Conservation (phyloP, 768 basidiomycete genomes). For the Xanthoconium purpureum region DNA sequence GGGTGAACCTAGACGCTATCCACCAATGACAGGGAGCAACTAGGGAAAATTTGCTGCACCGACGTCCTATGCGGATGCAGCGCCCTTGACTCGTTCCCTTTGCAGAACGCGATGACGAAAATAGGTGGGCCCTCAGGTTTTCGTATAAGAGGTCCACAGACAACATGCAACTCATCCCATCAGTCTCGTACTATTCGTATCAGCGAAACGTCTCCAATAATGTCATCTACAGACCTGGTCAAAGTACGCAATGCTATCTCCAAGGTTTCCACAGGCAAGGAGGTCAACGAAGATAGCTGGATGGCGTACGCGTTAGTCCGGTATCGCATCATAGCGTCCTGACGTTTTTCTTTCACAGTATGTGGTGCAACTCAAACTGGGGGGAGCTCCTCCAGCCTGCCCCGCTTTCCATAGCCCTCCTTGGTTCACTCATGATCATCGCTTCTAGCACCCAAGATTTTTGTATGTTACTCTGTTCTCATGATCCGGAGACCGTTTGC, state of each 20-base stretch:
- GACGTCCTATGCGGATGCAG: too few species aligned
- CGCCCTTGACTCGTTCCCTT: too few species aligned
- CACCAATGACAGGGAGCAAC: too few species aligned
- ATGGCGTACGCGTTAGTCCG: conserved; percentile 13
- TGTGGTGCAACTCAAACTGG: conserved; percentile 22
- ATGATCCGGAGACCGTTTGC: background rate
- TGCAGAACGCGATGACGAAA: too few species aligned
- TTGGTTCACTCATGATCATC: conserved; percentile 18
- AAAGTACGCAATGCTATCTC: conserved; percentile 17
- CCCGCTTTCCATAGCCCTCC: conserved; percentile 17
- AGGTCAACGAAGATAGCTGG: conserved; percentile 21
- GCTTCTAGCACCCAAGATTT: conserved; percentile 17
- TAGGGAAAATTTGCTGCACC: too few species aligned
- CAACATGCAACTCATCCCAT: too few species aligned
- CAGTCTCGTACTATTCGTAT: too few species aligned
- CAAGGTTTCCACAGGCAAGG: conserved; percentile 19
- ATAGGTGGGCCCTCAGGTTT: too few species aligned
- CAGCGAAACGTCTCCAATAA: background rate
- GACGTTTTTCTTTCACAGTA: conserved; percentile 2
- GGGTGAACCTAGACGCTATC: too few species aligned
- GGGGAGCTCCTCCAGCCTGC: conserved; percentile 19
- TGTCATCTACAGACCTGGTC: conserved; percentile 13
- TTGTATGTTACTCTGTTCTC: background rate
- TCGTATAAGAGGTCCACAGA: too few species aligned
- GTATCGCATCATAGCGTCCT: background rate